Conservation (phyloP, 2,329 filamentous ascomycete species). For the Bipolaris zeicola region DNA sequence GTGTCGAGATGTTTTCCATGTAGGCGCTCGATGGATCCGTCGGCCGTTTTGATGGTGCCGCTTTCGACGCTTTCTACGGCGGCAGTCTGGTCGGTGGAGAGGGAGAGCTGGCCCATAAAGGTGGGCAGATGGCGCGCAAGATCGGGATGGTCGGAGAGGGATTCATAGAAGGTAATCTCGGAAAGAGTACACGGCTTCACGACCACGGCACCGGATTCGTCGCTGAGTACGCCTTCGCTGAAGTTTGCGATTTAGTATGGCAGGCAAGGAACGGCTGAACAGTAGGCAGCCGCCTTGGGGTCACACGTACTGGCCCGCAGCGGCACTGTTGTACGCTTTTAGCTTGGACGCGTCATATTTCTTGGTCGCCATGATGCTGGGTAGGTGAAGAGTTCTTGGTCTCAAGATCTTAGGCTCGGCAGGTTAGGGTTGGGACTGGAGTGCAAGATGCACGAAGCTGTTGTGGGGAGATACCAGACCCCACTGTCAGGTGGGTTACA, state of each 20-base stretch:
- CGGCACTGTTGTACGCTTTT: slow-evolving; percentile 73
- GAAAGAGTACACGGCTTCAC: slow-evolving; percentile 90
- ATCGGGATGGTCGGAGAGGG: slow-evolving; percentile 68
- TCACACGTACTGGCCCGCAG: slow-evolving; percentile 79
- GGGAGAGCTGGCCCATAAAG: slow-evolving; percentile 78
- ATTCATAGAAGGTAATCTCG: slow-evolving; percentile 91
- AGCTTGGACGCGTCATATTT: slow-evolving; percentile 66
- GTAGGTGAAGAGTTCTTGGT: neutral
- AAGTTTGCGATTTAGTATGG: slow-evolving; percentile 8
- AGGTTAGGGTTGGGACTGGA: neutral
- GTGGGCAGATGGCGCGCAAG: slow-evolving; percentile 83
- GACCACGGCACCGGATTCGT: slow-evolving; percentile 80
- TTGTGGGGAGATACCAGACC: slow-evolving; percentile 8
- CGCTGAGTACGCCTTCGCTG: slow-evolving; percentile 89
- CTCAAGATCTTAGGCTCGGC: slow-evolving; percentile 14
- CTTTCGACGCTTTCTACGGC: slow-evolving; percentile 27
- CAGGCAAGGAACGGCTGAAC: neutral
- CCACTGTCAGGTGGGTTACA: slow-evolving; percentile 13
- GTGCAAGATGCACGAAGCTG: slow-evolving; percentile 11
- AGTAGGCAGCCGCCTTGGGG: slow-evolving; percentile 1
- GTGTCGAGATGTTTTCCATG: slow-evolving; percentile 72
- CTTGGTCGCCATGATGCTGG: slow-evolving; percentile 44
- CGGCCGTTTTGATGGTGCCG: slow-evolving; percentile 35
- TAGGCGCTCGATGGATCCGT: slow-evolving; percentile 46
- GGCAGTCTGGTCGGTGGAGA: slow-evolving; percentile 48